phyloP scores from a whole-genome alignment of 495 filamentous ascomycete genomes.

The Amphirosellinia nigrospora region DNA sequence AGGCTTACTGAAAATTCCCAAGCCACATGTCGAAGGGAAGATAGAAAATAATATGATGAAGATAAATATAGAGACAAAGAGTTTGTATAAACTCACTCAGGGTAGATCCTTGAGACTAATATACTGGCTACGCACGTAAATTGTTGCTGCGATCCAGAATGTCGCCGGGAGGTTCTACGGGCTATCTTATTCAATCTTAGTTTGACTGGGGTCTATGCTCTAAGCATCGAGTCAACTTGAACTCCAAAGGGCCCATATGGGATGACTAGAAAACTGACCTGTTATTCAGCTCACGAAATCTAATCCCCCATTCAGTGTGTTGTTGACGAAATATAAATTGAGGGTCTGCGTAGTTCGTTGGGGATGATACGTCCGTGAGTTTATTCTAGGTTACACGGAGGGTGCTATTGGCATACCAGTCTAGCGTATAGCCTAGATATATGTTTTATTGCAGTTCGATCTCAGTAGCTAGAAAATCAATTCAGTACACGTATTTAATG shows the following conservation, averaged over 20 bases:
- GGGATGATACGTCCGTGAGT: not conserved
- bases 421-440: too few relatives aligned
- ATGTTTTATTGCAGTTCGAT: not conserved
- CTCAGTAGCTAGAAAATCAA: not conserved
- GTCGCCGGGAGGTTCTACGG: too few relatives aligned
- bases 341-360: not conserved
- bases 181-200: too few relatives aligned
- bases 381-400: not conserved
- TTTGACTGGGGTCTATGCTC: too few relatives aligned
- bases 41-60: not conserved
- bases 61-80: not conserved
- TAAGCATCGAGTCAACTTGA: too few relatives aligned
- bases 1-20: not conserved
- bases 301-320: too few relatives aligned
- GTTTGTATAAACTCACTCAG: not conserved
- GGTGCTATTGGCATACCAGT: not conserved
- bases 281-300: too few relatives aligned
- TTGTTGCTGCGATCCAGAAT: too few relatives aligned
- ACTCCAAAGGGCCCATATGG: too few relatives aligned
- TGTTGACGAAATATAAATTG: not conserved
- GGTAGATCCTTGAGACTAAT: not conserved
- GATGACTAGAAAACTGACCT: too few relatives aligned
- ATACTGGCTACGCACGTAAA: not conserved
- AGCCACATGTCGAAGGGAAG: not conserved
- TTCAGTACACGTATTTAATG: constrained; percentile 1